These are phyloP conservation scores for Pseudozyma sp. DNA, from an alignment of 1,284 basidiomycete genomes.

Conservation along the genomic window DNA sequence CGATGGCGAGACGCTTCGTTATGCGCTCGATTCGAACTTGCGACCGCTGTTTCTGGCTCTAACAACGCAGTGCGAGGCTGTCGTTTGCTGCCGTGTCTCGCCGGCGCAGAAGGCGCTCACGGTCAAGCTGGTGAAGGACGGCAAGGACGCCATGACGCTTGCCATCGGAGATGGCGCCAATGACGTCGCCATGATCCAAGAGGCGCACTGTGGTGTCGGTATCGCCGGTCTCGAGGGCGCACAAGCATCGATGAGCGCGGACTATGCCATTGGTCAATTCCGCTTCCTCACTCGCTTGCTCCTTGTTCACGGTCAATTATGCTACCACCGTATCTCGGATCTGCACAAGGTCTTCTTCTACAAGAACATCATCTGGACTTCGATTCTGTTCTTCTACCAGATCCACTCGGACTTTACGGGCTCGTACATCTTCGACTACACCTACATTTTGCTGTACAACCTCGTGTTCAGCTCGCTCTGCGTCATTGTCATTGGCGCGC, in stretches of 20 bases:
- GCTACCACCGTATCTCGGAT: conserved; percentile 93
- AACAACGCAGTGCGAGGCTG: conserved; percentile 94
- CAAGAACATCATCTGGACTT: conserved; percentile 76
- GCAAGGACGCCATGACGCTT: conserved; percentile 92
- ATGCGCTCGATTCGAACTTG: conserved; percentile 81
- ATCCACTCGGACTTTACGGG: conserved; percentile 91
- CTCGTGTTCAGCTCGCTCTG: conserved; percentile 93
- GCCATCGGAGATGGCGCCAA: conserved; percentile 97
- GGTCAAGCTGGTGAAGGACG: conserved; percentile 94
- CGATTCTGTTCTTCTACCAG: conserved; percentile 93
- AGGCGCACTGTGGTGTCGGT: conserved; percentile 95
- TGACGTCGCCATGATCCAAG: conserved; percentile 97
- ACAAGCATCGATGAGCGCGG: conserved; percentile 98
- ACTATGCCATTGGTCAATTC: conserved; percentile 98
- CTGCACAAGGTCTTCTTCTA: conserved; percentile 81
- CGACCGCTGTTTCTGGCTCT: conserved; percentile 89
- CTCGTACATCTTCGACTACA: conserved; percentile 95
- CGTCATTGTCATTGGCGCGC: conserved; percentile 91
- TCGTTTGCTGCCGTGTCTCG: conserved; percentile 95
- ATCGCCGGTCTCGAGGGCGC: conserved; percentile 94
- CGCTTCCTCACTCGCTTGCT: conserved; percentile 88
- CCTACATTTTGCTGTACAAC: conserved; percentile 75
- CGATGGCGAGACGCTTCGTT: conserved; percentile 89
- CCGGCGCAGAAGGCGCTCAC: conserved; percentile 96
- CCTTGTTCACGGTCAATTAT: conserved; percentile 95